phyloP scores from a whole-genome alignment of 75 land plant species.

The Chamaecyparis obtusa region DNA sequence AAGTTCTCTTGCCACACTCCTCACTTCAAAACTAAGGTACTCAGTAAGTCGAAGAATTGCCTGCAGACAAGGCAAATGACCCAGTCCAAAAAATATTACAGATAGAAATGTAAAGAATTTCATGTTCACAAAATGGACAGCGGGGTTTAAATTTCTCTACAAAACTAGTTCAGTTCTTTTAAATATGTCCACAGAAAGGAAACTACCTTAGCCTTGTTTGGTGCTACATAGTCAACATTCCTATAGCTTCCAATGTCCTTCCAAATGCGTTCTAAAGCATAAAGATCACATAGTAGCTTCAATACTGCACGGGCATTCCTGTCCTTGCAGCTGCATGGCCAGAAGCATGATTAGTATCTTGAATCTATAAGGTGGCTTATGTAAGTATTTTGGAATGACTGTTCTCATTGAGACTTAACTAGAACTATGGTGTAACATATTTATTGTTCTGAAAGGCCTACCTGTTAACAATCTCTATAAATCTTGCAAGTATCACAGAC shows the following conservation, averaged over 20 bases:
- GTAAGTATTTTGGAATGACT: background rate
- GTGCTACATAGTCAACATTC: conserved; percentile 95
- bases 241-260: conserved; percentile 94
- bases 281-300: conserved; percentile 91
- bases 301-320: conserved; percentile 48
- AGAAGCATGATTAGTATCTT: background rate
- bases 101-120: background rate
- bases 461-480: conserved; percentile 82
- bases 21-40: conserved; percentile 83
- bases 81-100: background rate
- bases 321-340: conserved; percentile 68
- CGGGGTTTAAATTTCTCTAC: background rate
- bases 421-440: background rate
- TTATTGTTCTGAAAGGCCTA: conserved; percentile 10
- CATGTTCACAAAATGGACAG: background rate
- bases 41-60: conserved; percentile 88
- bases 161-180: background rate
- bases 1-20: conserved; percentile 66
- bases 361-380: conserved; percentile 5
- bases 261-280: conserved; percentile 98
- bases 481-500: conserved; percentile 85
- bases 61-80: conserved; percentile 36
- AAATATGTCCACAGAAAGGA: background rate
- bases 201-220: conserved; percentile 95
- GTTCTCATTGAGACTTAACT: background rate